Percentiles rank a stretch among this genome's conserved stretches.
Evolutionary conservation across 2,329 filamentous ascomycete genomes (phyloP).

Genomic region (Exophiala spinifera): DNA sequence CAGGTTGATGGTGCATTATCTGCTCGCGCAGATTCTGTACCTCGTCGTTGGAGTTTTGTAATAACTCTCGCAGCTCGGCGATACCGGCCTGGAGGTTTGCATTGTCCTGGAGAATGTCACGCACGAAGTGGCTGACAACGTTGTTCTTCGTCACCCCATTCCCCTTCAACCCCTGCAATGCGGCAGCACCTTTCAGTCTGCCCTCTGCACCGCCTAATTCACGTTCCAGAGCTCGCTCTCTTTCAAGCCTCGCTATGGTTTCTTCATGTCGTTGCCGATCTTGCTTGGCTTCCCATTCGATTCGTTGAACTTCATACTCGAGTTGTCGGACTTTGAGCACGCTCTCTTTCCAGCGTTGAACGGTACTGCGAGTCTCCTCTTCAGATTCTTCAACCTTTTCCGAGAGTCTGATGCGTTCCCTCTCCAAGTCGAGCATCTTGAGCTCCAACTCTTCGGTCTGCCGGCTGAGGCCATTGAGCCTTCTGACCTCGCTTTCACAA

Average conservation of each 20-base stretch:
- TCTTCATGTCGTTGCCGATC: constrained; percentile 80
- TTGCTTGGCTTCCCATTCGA: constrained; percentile 77
- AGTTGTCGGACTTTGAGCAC: constrained; percentile 75
- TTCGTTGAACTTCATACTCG: constrained; percentile 81
- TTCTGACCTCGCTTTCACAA: constrained; percentile 72
- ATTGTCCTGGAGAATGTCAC: constrained; percentile 92
- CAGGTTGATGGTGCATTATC: constrained; percentile 72
- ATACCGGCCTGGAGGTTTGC: constrained; percentile 90
- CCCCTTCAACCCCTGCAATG: constrained; percentile 33
- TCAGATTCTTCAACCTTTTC: constrained; percentile 63
- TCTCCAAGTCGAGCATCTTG: constrained; percentile 74
- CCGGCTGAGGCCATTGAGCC: constrained; percentile 68
- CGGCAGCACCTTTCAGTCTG: constrained; percentile 76
- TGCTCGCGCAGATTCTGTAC: constrained; percentile 84
- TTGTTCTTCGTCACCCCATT: constrained; percentile 57
- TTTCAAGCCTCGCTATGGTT: constrained; percentile 77
- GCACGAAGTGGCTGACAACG: constrained; percentile 93
- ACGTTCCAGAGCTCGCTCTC: constrained; percentile 74
- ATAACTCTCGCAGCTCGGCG: constrained; percentile 83
- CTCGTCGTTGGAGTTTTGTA: constrained; percentile 89
- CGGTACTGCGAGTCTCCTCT: constrained; percentile 72
- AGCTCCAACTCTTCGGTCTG: constrained; percentile 76
- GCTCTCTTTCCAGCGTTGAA: constrained; percentile 80
- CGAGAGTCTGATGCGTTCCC: constrained; percentile 73
- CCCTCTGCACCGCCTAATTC: constrained; percentile 77